Evolutionary conservation across 805 yeast genomes (phyloP).

Genomic region (Ogataea ramenticola): DNA sequence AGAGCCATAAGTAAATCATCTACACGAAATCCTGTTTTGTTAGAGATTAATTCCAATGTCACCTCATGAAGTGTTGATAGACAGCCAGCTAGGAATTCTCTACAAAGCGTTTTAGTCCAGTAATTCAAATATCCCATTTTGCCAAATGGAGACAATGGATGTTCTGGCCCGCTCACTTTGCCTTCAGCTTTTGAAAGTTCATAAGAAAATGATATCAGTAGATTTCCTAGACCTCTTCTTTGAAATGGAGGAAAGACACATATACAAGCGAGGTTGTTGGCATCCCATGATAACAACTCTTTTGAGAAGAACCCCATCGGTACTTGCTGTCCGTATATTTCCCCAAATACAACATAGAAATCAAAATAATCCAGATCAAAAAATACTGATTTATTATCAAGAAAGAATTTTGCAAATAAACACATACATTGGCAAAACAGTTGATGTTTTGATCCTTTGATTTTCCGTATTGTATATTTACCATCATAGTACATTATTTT

Average conservation of each 20-base stretch:
- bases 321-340: constrained; percentile 27
- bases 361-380: constrained; percentile 75
- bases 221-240: constrained; percentile 65
- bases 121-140: constrained; percentile 59
- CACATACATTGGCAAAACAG: constrained; percentile 78
- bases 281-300: constrained; percentile 72
- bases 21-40: constrained; percentile 53
- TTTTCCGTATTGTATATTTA: constrained; percentile 48
- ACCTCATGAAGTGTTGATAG: constrained; percentile 24
- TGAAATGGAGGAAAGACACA: constrained; percentile 91
- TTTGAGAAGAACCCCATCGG: constrained; percentile 93
- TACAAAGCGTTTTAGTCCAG: constrained; percentile 58
- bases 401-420: constrained; percentile 77
- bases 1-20: constrained; percentile 57
- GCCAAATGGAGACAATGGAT: constrained; percentile 83
- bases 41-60: constrained; percentile 43
- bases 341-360: constrained; percentile 66
- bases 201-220: constrained; percentile 79
- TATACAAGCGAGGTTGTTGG: constrained; percentile 86
- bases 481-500: constrained; percentile 59
- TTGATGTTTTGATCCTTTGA: constrained; percentile 57
- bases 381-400: constrained; percentile 85
- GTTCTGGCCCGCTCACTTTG: constrained; percentile 79
- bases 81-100: constrained; percentile 35
- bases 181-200: constrained; percentile 61